phyloP scores from a whole-genome alignment of 2,329 filamentous ascomycete species.

The Colletotrichum sojae region DNA sequence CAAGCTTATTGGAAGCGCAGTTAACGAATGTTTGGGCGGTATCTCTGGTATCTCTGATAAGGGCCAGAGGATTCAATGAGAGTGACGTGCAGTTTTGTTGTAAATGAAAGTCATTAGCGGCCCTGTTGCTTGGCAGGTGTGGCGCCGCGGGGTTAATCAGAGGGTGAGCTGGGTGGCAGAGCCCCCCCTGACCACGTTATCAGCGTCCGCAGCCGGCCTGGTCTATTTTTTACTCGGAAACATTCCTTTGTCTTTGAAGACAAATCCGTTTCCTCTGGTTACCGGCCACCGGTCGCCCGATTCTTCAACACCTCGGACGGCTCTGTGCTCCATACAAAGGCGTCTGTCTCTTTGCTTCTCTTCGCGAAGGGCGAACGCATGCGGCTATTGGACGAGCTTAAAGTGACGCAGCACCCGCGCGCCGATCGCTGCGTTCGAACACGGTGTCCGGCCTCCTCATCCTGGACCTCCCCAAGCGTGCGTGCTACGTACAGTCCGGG shows the following conservation, averaged over 20 bases:
- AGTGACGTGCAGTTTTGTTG: slow-evolving; percentile 34
- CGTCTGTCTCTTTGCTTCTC: not conserved
- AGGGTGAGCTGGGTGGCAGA: slow-evolving; percentile 7
- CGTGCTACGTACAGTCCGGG: slow-evolving; percentile 3
- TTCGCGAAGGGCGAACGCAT: slow-evolving; percentile 15
- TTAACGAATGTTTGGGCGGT: not conserved
- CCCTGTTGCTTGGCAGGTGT: slow-evolving; percentile 24
- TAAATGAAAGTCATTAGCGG: slow-evolving; percentile 28
- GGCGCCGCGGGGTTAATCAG: slow-evolving; percentile 38
- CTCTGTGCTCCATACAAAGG: slow-evolving; percentile 1
- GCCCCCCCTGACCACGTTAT: slow-evolving; percentile 19
- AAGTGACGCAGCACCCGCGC: slow-evolving; percentile 21
- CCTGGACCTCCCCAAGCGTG: slow-evolving; percentile 20
- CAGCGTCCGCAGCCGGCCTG: slow-evolving; percentile 28
- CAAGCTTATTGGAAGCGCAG: not conserved
- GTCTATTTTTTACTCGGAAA: slow-evolving; percentile 8
- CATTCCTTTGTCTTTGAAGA: slow-evolving; percentile 27
- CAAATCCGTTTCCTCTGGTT: slow-evolving; percentile 21
- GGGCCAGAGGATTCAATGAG: not conserved
- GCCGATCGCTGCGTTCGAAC: slow-evolving; percentile 38
- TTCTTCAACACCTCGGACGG: not conserved
- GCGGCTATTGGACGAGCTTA: slow-evolving; percentile 18
- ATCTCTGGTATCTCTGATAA: slow-evolving; percentile 16
- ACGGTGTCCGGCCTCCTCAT: slow-evolving; percentile 6
- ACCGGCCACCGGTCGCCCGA: slow-evolving; percentile 16